These are phyloP conservation scores for Taiwanofungus camphoratus DNA, from an alignment of 1,284 basidiomycete genomes.

Conservation along the genomic window DNA sequence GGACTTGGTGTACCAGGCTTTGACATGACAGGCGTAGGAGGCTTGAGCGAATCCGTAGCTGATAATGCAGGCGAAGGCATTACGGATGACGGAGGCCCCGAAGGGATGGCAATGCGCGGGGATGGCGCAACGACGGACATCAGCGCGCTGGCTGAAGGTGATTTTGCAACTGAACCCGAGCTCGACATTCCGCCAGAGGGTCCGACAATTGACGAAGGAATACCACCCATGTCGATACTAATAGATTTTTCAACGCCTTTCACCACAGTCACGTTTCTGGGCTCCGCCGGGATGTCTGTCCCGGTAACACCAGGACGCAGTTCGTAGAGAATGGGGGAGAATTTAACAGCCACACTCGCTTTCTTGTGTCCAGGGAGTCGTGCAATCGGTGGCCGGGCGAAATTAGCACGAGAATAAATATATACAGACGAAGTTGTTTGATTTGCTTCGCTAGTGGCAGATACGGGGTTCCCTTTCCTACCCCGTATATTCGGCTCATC, in stretches of 20 bases:
- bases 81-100: conserved; percentile 32
- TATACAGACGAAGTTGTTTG: conserved; percentile 67
- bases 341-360: conserved; percentile 88
- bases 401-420: conserved; percentile 93
- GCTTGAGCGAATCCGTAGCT: conserved; percentile 47
- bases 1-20: conserved; percentile 46
- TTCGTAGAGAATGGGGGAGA: conserved; percentile 92
- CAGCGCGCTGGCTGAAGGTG: conserved; percentile 10
- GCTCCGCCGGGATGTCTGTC: conserved; percentile 34
- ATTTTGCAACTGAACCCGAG: conserved; percentile 16
- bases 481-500: conserved; percentile 47
- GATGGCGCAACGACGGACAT: conserved; percentile 30
- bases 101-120: conserved; percentile 28
- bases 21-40: conserved; percentile 51
- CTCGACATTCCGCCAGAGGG: conserved; percentile 10
- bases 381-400: conserved; percentile 87
- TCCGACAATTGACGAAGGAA: conserved; percentile 6
- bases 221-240: conserved; percentile 39
- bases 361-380: conserved; percentile 96
- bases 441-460: conserved; percentile 27
- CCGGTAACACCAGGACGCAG: conserved; percentile 58
- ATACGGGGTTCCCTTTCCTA: conserved; percentile 45
- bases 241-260: conserved; percentile 69
- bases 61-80: conserved; percentile 55
- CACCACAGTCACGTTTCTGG: conserved; percentile 53